These are phyloP conservation scores for Podospora conica DNA, from an alignment of 495 filamentous ascomycete species.

Conservation along the genomic window DNA sequence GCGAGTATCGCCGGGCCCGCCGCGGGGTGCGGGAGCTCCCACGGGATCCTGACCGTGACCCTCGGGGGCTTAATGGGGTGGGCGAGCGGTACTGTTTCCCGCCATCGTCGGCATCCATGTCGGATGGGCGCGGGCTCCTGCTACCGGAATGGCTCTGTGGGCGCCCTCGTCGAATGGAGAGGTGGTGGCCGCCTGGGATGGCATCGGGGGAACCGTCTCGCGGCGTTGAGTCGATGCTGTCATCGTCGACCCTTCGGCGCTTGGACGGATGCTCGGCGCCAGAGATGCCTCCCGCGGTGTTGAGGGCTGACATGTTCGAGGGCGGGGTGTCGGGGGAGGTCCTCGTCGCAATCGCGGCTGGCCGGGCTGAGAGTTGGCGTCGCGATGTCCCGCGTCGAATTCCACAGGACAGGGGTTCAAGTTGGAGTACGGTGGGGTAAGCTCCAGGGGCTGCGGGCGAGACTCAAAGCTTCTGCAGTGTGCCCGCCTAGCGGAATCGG, in stretches of 20 bases:
- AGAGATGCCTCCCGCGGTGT: constrained; percentile 23
- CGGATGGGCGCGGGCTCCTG: constrained; percentile 14
- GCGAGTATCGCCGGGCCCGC: constrained; percentile 21
- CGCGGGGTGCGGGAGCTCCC: constrained; percentile 13
- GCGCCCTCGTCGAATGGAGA: constrained; percentile 37
- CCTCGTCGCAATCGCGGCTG: background rate
- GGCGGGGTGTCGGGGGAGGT: background rate
- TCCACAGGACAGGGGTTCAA: background rate
- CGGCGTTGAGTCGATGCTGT: constrained; percentile 33
- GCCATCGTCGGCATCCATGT: constrained; percentile 16
- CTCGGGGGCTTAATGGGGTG: constrained; percentile 13
- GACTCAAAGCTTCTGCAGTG: background rate
- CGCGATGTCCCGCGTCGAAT: background rate
- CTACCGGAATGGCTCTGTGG: constrained; percentile 30
- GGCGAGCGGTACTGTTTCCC: constrained; percentile 31
- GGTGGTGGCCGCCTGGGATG: constrained; percentile 20
- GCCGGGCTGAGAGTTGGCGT: background rate
- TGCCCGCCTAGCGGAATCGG: background rate
- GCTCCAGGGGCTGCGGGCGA: background rate
- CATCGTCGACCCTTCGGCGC: constrained; percentile 49
- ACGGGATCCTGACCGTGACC: constrained; percentile 26
- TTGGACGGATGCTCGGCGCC: constrained; percentile 42
- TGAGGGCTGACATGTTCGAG: constrained; percentile 33
- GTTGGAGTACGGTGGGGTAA: background rate
- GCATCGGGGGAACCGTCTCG: constrained; percentile 27